phyloP scores from a whole-genome alignment of 1,139 yeast species.

The Torulaspora globosa region DNA sequence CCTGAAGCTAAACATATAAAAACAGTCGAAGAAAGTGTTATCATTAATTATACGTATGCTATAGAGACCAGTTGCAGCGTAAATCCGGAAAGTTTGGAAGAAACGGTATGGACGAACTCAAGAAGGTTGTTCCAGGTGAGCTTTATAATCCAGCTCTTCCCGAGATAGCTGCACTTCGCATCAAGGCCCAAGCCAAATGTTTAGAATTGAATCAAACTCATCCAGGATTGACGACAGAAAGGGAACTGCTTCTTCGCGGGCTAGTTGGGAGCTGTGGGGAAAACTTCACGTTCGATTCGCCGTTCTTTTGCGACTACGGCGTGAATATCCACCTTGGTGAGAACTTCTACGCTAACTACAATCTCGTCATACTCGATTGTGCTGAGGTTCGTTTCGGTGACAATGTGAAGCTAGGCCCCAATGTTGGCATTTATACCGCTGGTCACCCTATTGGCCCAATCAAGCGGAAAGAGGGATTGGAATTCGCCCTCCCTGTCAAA shows the following conservation, averaged over 20 bases:
- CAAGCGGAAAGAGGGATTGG: constrained; percentile 44
- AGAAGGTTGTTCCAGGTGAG: neutral
- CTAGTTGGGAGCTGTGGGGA: constrained; percentile 1
- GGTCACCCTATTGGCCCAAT: constrained; percentile 57
- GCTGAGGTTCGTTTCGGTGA: constrained; percentile 60
- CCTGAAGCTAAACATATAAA: neutral
- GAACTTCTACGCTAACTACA: constrained; percentile 53
- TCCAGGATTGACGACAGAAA: neutral
- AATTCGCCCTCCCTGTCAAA: constrained; percentile 52
- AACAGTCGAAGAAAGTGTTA: no score
- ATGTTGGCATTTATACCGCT: constrained; percentile 57
- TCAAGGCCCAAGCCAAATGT: neutral
- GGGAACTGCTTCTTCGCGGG: neutral
- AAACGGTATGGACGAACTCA: constrained; percentile 1
- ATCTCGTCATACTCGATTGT: constrained; percentile 55
- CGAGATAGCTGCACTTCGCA: neutral
- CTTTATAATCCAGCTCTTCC: neutral
- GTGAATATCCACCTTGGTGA: constrained; percentile 51
- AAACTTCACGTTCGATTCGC: constrained; percentile 40
- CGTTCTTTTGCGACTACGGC: constrained; percentile 57
- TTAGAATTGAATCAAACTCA: neutral
- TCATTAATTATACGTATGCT: no score
- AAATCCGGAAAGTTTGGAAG: no score
- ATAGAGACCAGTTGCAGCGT: no score
- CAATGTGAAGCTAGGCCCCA: constrained; percentile 59